Evolutionary conservation across 257 asterid genomes (phyloP).

Genomic region (Ligustrum vulgare): DNA sequence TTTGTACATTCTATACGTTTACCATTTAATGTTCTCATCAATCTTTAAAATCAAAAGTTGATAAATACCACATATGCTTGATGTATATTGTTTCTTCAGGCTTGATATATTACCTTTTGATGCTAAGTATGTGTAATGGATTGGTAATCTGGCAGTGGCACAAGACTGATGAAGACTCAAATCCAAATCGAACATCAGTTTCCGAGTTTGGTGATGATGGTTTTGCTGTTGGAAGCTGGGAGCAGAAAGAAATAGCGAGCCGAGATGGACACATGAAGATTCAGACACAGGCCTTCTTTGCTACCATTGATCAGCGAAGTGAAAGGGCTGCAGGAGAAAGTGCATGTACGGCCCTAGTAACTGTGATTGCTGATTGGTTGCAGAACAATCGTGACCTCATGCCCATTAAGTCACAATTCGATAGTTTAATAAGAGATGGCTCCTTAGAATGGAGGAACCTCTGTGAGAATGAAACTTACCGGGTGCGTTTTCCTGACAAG

Average conservation of each 20-base stretch:
- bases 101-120: neutral
- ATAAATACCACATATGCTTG: neutral
- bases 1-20: neutral
- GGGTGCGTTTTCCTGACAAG: conserved; percentile 75
- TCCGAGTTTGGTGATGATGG: conserved; percentile 93
- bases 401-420: conserved; percentile 94
- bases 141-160: conserved; percentile 46
- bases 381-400: conserved; percentile 61
- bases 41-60: neutral
- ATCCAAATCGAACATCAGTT: conserved; percentile 54
- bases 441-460: conserved; percentile 94
- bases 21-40: neutral
- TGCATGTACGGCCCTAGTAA: conserved; percentile 94
- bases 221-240: conserved; percentile 92
- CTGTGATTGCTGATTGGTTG: conserved; percentile 93
- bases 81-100: neutral
- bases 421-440: conserved; percentile 80
- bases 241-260: conserved; percentile 72
- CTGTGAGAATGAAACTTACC: conserved; percentile 63
- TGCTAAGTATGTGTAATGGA: conserved; percentile 13
- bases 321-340: conserved; percentile 95
- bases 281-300: conserved; percentile 74
- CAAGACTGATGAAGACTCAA: conserved; percentile 69
- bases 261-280: conserved; percentile 83
- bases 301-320: conserved; percentile 95